A percentile compares a stretch with the other conserved stretches of the same genome.
phyloP scores from a whole-genome alignment of 768 basidiomycete species.

The Cyclocybe cylindracea region DNA sequence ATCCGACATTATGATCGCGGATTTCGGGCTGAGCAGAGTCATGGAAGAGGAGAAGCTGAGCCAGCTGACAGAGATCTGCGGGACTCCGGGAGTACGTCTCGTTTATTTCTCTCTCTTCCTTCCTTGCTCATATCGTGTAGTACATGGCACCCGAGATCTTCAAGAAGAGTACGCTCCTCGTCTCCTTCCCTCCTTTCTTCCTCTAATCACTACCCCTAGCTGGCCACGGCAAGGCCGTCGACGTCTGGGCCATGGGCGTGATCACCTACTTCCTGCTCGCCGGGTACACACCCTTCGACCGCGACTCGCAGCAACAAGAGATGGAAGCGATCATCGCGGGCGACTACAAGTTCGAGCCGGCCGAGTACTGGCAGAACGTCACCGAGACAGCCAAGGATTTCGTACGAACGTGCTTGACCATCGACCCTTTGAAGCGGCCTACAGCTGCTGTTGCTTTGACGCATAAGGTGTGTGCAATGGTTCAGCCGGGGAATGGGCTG shows the following conservation, averaged over 20 bases:
- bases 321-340: slow-evolving; percentile 95
- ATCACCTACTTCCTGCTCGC: slow-evolving; percentile 94
- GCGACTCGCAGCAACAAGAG: slow-evolving; percentile 84
- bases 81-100: slow-evolving; percentile 72
- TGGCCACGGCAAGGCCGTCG: slow-evolving; percentile 94
- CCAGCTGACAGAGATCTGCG: slow-evolving; percentile 92
- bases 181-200: background rate
- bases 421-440: slow-evolving; percentile 79
- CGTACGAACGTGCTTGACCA: slow-evolving; percentile 78
- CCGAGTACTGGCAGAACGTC: slow-evolving; percentile 88
- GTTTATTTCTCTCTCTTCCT: too few relatives aligned
- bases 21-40: slow-evolving; percentile 91
- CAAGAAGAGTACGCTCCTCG: slow-evolving; percentile 65
- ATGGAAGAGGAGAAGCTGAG: slow-evolving; percentile 90
- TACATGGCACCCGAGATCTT: slow-evolving; percentile 99
- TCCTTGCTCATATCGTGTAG: slow-evolving; percentile 26
- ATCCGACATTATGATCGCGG: slow-evolving; percentile 95
- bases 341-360: slow-evolving; percentile 83
- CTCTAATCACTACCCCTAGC: slow-evolving; percentile 37
- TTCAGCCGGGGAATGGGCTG: background rate
- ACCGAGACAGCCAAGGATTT: slow-evolving; percentile 53
- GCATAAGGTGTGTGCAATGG: slow-evolving; percentile 62
- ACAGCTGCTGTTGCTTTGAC: slow-evolving; percentile 73
- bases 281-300: slow-evolving; percentile 96
- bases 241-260: slow-evolving; percentile 97